Conservation (phyloP, 2,329 filamentous ascomycete genomes). For the Orbilia ellipsospora region DNA sequence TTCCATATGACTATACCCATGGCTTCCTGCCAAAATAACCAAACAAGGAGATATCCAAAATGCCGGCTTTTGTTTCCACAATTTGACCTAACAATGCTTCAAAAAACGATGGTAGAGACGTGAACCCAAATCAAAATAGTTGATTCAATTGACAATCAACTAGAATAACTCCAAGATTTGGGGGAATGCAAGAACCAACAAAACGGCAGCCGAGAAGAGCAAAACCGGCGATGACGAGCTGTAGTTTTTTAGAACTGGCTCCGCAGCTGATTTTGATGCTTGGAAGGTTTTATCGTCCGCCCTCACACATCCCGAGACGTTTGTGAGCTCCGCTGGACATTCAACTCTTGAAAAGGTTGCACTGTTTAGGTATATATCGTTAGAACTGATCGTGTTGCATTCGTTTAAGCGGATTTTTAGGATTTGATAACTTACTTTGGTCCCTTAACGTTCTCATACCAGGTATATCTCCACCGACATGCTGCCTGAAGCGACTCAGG, state of each 20-base stretch:
- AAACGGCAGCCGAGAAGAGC: slow-evolving; percentile 17
- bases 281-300: slow-evolving; percentile 41
- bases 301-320: slow-evolving; percentile 38
- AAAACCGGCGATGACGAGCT: slow-evolving; percentile 27
- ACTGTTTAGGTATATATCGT: slow-evolving; percentile 6
- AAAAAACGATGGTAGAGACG: background rate
- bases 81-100: slow-evolving; percentile 23
- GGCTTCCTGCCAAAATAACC: background rate
- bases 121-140: background rate
- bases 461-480: slow-evolving; percentile 49
- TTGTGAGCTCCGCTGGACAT: slow-evolving; percentile 43
- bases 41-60: slow-evolving; percentile 45
- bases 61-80: slow-evolving; percentile 47
- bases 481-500: slow-evolving; percentile 32
- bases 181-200: slow-evolving; percentile 29
- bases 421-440: slow-evolving; percentile 36
- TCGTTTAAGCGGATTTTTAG: no score
- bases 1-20: background rate
- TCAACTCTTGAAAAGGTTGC: slow-evolving; percentile 43
- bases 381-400: no score
- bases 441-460: slow-evolving; percentile 46
- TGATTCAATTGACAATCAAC: background rate
- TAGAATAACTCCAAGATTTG: slow-evolving; percentile 37
- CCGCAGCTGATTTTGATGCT: slow-evolving; percentile 6
- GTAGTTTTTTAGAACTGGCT: slow-evolving; percentile 1